Evolutionary conservation across 225 moss, liverwort and hornwort genomes (phyloP).

Genomic region (Bryoerythrophyllum caledonicum): DNA sequence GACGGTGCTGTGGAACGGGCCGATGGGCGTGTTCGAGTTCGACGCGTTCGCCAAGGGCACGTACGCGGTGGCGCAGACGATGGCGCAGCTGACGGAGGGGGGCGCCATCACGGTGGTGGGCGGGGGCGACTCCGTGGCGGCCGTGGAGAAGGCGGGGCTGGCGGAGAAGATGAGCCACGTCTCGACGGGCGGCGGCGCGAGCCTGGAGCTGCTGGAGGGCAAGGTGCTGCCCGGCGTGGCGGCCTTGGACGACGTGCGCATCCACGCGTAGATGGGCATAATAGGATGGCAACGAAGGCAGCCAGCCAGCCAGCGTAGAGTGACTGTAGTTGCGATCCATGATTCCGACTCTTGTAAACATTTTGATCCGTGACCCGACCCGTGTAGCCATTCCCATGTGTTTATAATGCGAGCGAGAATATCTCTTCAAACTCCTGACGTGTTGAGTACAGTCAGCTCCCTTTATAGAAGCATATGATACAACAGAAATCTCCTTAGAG

Average conservation of each 20-base stretch:
- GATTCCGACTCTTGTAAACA: conserved; percentile 12
- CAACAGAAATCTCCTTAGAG: too few relatives aligned
- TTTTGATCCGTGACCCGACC: too few relatives aligned
- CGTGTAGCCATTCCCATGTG: not conserved
- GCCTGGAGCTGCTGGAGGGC: conserved; percentile 92
- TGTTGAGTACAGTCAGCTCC: too few relatives aligned
- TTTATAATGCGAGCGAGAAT: not conserved
- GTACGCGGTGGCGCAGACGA: conserved; percentile 51
- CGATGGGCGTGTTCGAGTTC: conserved; percentile 98
- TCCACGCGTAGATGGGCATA: conserved; percentile 31
- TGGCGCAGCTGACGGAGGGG: conserved; percentile 70
- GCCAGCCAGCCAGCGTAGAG: too few relatives aligned
- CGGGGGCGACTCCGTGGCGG: conserved; percentile 95
- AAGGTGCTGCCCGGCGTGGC: conserved; percentile 93
- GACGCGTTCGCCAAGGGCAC: conserved; percentile 75
- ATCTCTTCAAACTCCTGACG: too few relatives aligned
- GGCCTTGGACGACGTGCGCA: conserved; percentile 74
- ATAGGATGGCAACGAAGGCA: too few relatives aligned
- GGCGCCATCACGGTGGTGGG: conserved; percentile 85
- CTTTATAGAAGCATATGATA: too few relatives aligned
- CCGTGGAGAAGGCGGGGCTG: conserved; percentile 85
- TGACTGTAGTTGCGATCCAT: not conserved
- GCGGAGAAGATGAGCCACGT: conserved; percentile 86
- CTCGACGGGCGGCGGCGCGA: conserved; percentile 91
- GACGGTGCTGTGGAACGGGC: conserved; percentile 98